These are phyloP conservation scores for Apodospora peruviana DNA, from an alignment of 495 filamentous ascomycete species.

Conservation along the genomic window DNA sequence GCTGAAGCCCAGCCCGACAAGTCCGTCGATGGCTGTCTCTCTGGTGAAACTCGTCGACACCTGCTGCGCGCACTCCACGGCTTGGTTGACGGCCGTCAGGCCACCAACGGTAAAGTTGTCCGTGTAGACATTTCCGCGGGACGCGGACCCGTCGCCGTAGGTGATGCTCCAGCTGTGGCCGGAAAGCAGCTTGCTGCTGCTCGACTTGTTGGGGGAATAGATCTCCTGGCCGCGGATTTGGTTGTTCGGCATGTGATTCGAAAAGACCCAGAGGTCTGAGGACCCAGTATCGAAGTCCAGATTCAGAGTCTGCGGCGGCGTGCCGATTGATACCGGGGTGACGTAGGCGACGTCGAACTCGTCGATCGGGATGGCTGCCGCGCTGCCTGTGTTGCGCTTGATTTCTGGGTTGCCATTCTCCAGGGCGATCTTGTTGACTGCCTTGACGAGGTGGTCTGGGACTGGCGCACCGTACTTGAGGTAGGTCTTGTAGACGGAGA, in stretches of 20 bases:
- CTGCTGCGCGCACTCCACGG: constrained; percentile 60
- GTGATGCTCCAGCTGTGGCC: constrained; percentile 60
- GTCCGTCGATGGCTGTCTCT: constrained; percentile 60
- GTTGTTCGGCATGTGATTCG: constrained; percentile 15
- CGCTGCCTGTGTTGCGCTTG: constrained; percentile 34
- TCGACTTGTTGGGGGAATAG: constrained; percentile 49
- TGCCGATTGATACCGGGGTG: constrained; percentile 61
- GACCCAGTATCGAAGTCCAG: constrained; percentile 75
- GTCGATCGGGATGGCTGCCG: constrained; percentile 50
- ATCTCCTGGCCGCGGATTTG: constrained; percentile 47
- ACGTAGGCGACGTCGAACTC: constrained; percentile 61
- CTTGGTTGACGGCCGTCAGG: constrained; percentile 56
- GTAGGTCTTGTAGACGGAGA: constrained; percentile 55
- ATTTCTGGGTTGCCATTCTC: background rate
- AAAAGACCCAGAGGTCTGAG: constrained; percentile 62
- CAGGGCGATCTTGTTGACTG: constrained; percentile 29
- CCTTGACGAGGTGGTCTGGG: constrained; percentile 28
- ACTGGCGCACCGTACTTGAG: constrained; percentile 50
- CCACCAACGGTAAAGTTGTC: constrained; percentile 66
- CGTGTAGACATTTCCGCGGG: constrained; percentile 61
- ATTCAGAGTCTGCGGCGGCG: constrained; percentile 51
- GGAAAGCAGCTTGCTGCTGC: constrained; percentile 40
- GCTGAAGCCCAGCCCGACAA: constrained; percentile 72
- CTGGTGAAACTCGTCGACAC: constrained; percentile 59
- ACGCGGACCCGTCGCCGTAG: constrained; percentile 67